Evolutionary conservation across 1,139 yeast species (phyloP).

Genomic region (Blastobotrys raffinosifermentans): DNA sequence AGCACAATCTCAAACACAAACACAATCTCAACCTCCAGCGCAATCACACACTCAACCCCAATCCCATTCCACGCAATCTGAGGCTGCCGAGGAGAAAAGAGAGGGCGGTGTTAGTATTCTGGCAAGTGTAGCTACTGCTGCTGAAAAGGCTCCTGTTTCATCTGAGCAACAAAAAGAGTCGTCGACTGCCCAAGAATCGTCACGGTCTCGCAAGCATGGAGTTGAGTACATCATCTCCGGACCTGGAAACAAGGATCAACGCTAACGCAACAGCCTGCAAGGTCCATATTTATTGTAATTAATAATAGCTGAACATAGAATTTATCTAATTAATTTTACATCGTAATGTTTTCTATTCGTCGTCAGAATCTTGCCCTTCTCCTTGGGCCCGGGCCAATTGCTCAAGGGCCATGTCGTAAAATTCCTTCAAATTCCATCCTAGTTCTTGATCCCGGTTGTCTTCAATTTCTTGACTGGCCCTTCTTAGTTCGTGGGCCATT

Average conservation of each 20-base stretch:
- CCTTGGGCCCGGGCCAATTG: constrained; percentile 10
- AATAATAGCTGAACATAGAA: no score
- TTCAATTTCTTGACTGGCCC: constrained; percentile 22
- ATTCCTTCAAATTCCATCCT: constrained; percentile 27
- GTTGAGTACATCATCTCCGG: constrained; percentile 22
- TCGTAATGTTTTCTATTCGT: constrained; percentile 2
- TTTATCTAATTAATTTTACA: no score
- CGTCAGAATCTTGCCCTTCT: constrained; percentile 9
- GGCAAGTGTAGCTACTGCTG: constrained; percentile 20
- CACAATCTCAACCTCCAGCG: constrained; percentile 5
- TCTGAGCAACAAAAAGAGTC: constrained; percentile 1
- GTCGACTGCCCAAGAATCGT: not conserved
- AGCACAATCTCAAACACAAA: constrained; percentile 7
- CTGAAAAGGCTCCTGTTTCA: constrained; percentile 13
- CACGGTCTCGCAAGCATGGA: constrained; percentile 18
- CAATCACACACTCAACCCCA: not conserved
- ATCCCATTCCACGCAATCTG: not conserved
- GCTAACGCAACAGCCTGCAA: not conserved
- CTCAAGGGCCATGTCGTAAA: constrained; percentile 27
- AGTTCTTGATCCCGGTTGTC: constrained; percentile 7
- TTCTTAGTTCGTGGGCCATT: constrained; percentile 57
- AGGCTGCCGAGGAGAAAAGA: not conserved
- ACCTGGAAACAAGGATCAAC: constrained; percentile 7
- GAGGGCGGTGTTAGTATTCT: constrained; percentile 17
- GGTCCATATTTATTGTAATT: constrained; percentile 1